Evolutionary conservation across 257 asterid species (phyloP), one percentile per base, ranked within the genome.

Genomic region (Capsicum pubescens): DNA sequence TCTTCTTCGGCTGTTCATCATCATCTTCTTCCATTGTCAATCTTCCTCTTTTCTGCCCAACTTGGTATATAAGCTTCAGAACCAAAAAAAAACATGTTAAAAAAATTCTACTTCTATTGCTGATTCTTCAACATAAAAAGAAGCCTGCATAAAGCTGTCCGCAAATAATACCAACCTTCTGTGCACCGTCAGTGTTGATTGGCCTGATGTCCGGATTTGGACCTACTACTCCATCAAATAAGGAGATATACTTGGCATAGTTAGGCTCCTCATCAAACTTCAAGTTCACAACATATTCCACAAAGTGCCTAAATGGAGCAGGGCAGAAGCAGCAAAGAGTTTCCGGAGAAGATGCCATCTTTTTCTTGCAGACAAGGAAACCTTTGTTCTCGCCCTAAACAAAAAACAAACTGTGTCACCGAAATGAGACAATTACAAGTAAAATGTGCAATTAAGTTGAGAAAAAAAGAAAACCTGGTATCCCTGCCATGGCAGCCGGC

Each of bases 401-500:
- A 86, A 42, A 80, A 80, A 50, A 76, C 16, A 2, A 21, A 3
- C 15, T 21, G 68, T 76, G 84, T 82, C 77, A 83, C 59, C 8
- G 44, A 64, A 71, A 35, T 13, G 63, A 77, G 63, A 69, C 39
- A 4, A 58, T 67, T 15, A 59, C 81, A 78, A 56, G 32, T 17
- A 17, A 35, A 74, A 50, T 42, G 85, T 66, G 21, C 83, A 14
- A 72, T 44, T 80, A 48, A 46, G 69, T 64, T 80, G 21, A 87
- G 71, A 55, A 66, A 52, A 52, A 74, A 69, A 69, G 70, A 81
- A 78, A 81, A 91, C 94, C 93, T 91, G 92, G 80, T 87, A 89
- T 57, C 93, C 94, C 86, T 91, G 92, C 94, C 94, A 91, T 63
- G 94, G 94, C 63, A 91, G 87, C 81, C 91, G 90, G 46, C 94